A percentile compares a stretch with the other conserved stretches of the same genome.
These are phyloP conservation scores for Petasospora fabianii DNA, from an alignment of 1,139 yeast genomes.

Conservation along the genomic window DNA sequence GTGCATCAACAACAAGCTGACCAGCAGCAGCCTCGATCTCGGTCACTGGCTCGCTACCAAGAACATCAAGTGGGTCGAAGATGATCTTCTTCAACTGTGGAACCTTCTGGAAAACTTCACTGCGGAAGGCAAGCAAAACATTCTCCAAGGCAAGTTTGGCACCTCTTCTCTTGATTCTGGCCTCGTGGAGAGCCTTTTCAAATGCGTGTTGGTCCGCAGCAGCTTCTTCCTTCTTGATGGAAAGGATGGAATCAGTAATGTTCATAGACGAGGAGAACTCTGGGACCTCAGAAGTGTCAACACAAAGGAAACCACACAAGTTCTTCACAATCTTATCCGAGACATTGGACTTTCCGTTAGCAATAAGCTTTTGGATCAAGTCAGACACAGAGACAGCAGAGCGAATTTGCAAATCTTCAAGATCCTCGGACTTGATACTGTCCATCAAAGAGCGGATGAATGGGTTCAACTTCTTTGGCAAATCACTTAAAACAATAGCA, in stretches of 20 bases:
- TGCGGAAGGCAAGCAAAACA: conserved; percentile 48
- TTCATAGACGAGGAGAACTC: conserved; percentile 72
- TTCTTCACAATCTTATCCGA: conserved; percentile 88
- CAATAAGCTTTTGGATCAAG: conserved; percentile 56
- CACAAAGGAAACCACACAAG: conserved; percentile 89
- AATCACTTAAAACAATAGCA: conserved; percentile 47
- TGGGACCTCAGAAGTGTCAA: conserved; percentile 94
- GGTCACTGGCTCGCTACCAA: conserved; percentile 32
- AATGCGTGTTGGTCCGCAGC: conserved; percentile 64
- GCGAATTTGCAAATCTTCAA: conserved; percentile 60
- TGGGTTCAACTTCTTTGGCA: conserved; percentile 87
- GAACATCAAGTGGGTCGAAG: conserved; percentile 56
- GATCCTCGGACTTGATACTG: conserved; percentile 75
- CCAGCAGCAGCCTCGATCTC: conserved; percentile 51
- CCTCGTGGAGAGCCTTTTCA: conserved; percentile 64
- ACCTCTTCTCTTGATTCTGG: conserved; percentile 79
- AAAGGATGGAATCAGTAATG: conserved; percentile 57
- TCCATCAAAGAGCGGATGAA: conserved; percentile 91
- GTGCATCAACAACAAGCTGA: conserved; percentile 79
- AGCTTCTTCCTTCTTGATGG: conserved; percentile 78
- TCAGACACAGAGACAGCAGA: conserved; percentile 68
- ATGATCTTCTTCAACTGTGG: conserved; percentile 68
- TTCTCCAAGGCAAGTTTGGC: conserved; percentile 69
- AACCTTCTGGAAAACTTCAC: conserved; percentile 51
- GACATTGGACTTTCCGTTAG: conserved; percentile 60